phyloP scores from a whole-genome alignment of 768 basidiomycete genomes.

The Mycena galericulata region DNA sequence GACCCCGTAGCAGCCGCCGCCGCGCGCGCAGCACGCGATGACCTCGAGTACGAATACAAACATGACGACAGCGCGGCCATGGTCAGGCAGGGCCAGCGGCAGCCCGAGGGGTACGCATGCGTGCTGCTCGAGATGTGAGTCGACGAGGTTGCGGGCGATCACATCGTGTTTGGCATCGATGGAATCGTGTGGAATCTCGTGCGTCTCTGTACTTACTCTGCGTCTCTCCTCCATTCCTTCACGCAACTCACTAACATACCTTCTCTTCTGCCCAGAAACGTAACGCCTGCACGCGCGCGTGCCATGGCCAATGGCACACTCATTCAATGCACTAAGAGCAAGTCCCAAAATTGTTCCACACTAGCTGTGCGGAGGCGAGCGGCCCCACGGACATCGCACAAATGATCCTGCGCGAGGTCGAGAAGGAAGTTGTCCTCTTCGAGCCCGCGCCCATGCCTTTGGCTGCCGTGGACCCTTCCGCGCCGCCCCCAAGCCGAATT shows the following conservation, averaged over 20 bases:
- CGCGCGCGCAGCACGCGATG: constrained; percentile 29
- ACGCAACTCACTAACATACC: constrained; percentile 11
- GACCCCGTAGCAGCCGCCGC: constrained; percentile 28
- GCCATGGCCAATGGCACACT: constrained; percentile 81
- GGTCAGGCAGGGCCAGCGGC: constrained; percentile 56
- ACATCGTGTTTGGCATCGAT: constrained; percentile 85
- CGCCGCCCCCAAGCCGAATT: constrained; percentile 12
- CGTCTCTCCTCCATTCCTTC: neutral
- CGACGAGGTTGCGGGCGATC: constrained; percentile 66
- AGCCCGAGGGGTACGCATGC: constrained; percentile 78
- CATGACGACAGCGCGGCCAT: too few species aligned
- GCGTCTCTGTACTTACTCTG: too few species aligned
- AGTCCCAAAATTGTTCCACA: constrained; percentile 93
- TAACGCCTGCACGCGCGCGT: constrained; percentile 78
- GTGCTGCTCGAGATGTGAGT: constrained; percentile 95
- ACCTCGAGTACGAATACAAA: too few species aligned
- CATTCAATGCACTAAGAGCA: constrained; percentile 94
- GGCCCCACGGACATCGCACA: constrained; percentile 67
- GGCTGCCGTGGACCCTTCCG: constrained; percentile 14
- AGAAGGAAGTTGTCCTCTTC: constrained; percentile 83
- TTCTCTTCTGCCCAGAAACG: constrained; percentile 76
- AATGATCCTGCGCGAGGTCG: constrained; percentile 72
- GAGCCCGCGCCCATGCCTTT: constrained; percentile 48
- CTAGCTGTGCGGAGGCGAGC: constrained; percentile 84
- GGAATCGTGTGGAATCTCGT: constrained; percentile 95